Percentiles rank a stretch among this genome's conserved stretches.
These are phyloP conservation scores for Picea sitchensis DNA, from an alignment of 75 land plant genomes.

Conservation along the genomic window DNA sequence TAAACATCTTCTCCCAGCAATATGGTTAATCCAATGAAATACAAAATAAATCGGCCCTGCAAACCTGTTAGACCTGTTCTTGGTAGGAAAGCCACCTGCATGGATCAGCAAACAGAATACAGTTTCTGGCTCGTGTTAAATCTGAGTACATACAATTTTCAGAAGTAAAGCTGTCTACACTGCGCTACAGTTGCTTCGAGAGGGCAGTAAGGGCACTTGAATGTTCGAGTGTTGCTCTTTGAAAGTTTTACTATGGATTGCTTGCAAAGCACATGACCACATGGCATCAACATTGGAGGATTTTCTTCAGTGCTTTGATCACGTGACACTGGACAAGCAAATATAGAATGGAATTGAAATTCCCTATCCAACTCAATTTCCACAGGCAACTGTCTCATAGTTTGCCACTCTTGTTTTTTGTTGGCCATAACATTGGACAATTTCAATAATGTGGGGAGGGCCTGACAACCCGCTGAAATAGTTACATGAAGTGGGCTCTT, in stretches of 20 bases:
- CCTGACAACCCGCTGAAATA: slow-evolving; percentile 72
- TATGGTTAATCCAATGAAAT: slow-evolving; percentile 4
- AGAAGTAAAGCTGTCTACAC: slow-evolving; percentile 72
- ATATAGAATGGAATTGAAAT: slow-evolving; percentile 86
- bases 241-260: slow-evolving; percentile 80
- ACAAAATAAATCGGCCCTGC: slow-evolving; percentile 8
- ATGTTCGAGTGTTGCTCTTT: slow-evolving; percentile 50
- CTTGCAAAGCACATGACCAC: slow-evolving; percentile 92
- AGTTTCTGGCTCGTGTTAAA: not conserved
- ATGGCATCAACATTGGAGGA: slow-evolving; percentile 88
- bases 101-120: slow-evolving; percentile 6
- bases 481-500: slow-evolving; percentile 79
- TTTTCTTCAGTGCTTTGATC: slow-evolving; percentile 80
- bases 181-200: slow-evolving; percentile 36
- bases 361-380: slow-evolving; percentile 73
- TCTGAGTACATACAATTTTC: slow-evolving; percentile 1
- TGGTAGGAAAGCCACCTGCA: not conserved
- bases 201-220: slow-evolving; percentile 97
- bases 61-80: slow-evolving; percentile 7
- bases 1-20: slow-evolving; percentile 3
- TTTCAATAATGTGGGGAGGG: slow-evolving; percentile 76
- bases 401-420: slow-evolving; percentile 85
- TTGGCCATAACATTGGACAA: slow-evolving; percentile 66
- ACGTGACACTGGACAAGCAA: slow-evolving; percentile 83
- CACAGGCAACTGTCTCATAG: slow-evolving; percentile 80